Evolutionary conservation across 2,329 filamentous ascomycete species (phyloP), one percentile per base, ranked within the genome.

Genomic region (Pseudogymnoascus sp.): DNA sequence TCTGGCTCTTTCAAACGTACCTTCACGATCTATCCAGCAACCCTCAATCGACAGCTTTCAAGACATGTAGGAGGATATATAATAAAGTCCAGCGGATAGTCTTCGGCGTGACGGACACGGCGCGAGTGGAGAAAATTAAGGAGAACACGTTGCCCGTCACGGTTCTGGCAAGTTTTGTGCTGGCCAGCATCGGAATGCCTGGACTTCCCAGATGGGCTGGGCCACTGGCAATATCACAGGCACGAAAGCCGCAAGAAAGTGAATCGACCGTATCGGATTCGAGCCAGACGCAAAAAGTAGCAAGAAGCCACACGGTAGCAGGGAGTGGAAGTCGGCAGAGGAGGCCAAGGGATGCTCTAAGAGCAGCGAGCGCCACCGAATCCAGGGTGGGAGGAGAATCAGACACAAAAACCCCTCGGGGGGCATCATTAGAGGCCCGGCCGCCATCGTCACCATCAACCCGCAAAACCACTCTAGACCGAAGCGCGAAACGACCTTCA

Each of bases 1-100:
- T 94, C 75, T 94, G 90, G 90, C 82, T 94, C 60, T 92, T 94
- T 75, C 90, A 94, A 76, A 93, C 89, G 4, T 92, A 94, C 72
- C 83, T 94, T 31, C 88, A 90, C 78, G 91, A 94, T 73, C 84
- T 94, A 65, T 83, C 89, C 62, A 82, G 70, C 43, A 89, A 88
- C 63, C 90, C 90, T 2, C 87, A 89, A 72, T 87, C 88, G 65
- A 84, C 87, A 69, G 82, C 88, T 59, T 94, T 94, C 77, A 87
- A 90, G 76, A 93, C 89, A 59, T 93, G 90, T 72, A 84, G 89
- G 64, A 81, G 91, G 70, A 86, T 94, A 68, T 93, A 92, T 78
- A 94, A 94, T 76, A 91, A 91, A 75, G 89, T 94, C 39, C 90
- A 94, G 75, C 86, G 91, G 74, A 91, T 94, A 69, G 90, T 94